Evolutionary conservation across 495 filamentous ascomycete species (phyloP).

Genomic region (Penicillium riverlandense): DNA sequence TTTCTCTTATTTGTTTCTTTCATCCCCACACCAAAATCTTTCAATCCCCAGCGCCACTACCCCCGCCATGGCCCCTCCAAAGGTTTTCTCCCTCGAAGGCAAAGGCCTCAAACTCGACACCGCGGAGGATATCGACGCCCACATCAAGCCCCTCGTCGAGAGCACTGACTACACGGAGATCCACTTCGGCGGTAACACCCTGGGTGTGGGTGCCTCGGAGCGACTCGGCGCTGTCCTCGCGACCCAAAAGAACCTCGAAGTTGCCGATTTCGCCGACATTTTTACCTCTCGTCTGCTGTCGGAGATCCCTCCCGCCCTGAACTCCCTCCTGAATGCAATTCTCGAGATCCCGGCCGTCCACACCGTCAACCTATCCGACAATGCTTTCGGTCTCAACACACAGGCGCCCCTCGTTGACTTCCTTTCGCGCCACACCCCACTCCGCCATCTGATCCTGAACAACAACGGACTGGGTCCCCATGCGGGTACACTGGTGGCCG

Average conservation of each 20-base stretch:
- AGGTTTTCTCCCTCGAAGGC: conserved; percentile 84
- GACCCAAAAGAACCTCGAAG: conserved; percentile 72
- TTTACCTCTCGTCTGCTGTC: conserved; percentile 90
- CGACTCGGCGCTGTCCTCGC: conserved; percentile 71
- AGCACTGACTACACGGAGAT: conserved; percentile 76
- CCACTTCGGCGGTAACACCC: conserved; percentile 77
- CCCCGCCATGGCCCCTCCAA: conserved; percentile 49
- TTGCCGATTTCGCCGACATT: conserved; percentile 90
- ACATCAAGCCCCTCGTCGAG: conserved; percentile 65
- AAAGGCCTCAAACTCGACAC: conserved; percentile 86
- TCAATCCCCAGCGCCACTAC: conserved; percentile 17
- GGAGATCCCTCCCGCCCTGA: conserved; percentile 88
- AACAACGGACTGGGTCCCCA: conserved; percentile 96
- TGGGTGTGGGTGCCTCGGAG: conserved; percentile 81
- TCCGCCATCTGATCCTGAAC: conserved; percentile 88
- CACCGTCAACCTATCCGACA: conserved; percentile 93
- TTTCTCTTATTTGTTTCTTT: conserved; percentile 3
- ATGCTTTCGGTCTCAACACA: conserved; percentile 93
- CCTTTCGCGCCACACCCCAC: conserved; percentile 73
- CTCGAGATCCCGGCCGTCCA: conserved; percentile 74
- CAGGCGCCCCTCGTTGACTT: conserved; percentile 78
- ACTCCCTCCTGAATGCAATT: conserved; percentile 75
- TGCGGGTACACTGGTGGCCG: conserved; percentile 78
- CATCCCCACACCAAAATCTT: conserved; percentile 5
- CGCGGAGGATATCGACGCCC: conserved; percentile 76